Evolutionary conservation across 805 yeast species (phyloP), one percentile per base, ranked within the genome.

Genomic region (Barnettozyma pratensis): DNA sequence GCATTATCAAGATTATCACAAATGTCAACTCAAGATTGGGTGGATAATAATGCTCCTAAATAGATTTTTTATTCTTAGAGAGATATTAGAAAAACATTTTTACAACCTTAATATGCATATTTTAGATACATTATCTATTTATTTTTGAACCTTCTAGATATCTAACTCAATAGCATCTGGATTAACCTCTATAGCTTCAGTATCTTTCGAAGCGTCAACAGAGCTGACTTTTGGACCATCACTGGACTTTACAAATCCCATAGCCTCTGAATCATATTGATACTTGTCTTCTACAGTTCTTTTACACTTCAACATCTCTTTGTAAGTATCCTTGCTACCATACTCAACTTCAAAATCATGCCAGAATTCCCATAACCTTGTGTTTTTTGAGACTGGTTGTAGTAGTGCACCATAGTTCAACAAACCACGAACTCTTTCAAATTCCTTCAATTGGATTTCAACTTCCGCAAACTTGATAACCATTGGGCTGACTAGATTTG

Each of bases 11-110:
- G 99, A 63, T 73, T 94, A 55, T 78, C 91, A 39, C 98, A 92
- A 57, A 92, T 92, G 97, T 84, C 96, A 55, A 85, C 96, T 5
- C 83, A 83, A 28, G 96, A 86, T 45, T 92, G 99, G 99, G 83
- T 88, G 6, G 89, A 84, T 48, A 61, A 53, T 34, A 59, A 56
- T 40, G 53, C 49, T 19, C n/a, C 44, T 3, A 50, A 50, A 37
- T 44, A 39, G 8, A 12, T 49, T n/a, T 19, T 19, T 19, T 19
- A 19, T 19, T 19, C 19, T 19, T 19, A 19, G 19, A 19, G 19
- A 19, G 19, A 19, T 19, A 19, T 19, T 19, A 19, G 19, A 19
- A 19, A 19, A 19, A 19, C 19, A 19, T 19, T 19, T 19, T 19
- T 19, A 19, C 19, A 19, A 19, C 19, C 19, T 19, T 19, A 19